phyloP scores from a whole-genome alignment of 768 basidiomycete species.

The Mycena indigotica region DNA sequence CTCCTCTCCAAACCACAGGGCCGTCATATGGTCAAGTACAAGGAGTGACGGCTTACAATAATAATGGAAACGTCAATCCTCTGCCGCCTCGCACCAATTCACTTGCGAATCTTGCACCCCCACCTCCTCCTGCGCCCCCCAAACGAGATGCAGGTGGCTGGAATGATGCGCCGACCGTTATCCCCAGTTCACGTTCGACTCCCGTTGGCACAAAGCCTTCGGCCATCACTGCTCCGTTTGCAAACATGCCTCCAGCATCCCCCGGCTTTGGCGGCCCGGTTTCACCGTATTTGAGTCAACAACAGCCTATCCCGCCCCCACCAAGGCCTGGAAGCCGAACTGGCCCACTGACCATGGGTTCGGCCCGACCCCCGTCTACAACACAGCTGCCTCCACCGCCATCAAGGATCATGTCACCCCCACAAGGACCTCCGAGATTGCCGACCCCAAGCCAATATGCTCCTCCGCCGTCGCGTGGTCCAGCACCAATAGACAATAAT shows the following conservation, averaged over 20 bases:
- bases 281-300: constrained; percentile 47
- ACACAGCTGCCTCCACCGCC: constrained; percentile 36
- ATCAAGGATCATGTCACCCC: constrained; percentile 50
- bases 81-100: constrained; percentile 39
- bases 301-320: constrained; percentile 50
- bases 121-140: constrained; percentile 44
- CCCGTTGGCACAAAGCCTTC: constrained; percentile 56
- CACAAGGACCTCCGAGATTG: constrained; percentile 42
- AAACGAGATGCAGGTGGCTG: constrained; percentile 78
- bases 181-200: constrained; percentile 49
- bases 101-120: constrained; percentile 4
- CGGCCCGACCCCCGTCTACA: too few species aligned
- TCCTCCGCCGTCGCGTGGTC: constrained; percentile 37
- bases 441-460: constrained; percentile 55
- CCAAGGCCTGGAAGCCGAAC: constrained; percentile 68
- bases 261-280: constrained; percentile 50
- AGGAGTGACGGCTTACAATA: constrained; percentile 6
- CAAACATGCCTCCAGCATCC: constrained; percentile 54
- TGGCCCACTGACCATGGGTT: too few species aligned
- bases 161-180: constrained; percentile 81
- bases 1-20: constrained; percentile 20
- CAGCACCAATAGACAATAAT: constrained; percentile 32
- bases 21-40: constrained; percentile 15
- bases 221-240: constrained; percentile 89
- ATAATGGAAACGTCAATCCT: constrained; percentile 18